phyloP scores from a whole-genome alignment of 176 grass and related monocot genomes.

The Hyparrhenia diplandra region DNA sequence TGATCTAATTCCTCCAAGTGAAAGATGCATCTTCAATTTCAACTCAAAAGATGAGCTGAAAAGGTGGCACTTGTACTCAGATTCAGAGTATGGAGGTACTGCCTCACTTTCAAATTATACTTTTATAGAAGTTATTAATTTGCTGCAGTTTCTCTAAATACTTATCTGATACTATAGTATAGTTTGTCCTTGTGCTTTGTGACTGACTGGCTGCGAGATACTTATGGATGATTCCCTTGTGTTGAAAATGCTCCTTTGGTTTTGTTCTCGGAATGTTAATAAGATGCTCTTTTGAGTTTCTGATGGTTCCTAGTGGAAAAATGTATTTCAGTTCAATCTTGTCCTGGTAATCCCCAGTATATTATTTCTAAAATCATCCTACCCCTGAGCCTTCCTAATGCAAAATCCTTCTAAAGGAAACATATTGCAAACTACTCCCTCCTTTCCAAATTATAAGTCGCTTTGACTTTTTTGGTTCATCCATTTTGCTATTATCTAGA shows the following conservation, averaged over 20 bases:
- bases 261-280: not conserved
- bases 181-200: not conserved
- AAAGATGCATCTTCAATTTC: conserved; percentile 80
- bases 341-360: not conserved
- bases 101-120: not conserved
- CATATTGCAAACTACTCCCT: not conserved
- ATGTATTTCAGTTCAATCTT: not conserved
- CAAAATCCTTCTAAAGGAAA: not conserved
- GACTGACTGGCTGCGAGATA: not conserved
- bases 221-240: not conserved
- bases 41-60: conserved; percentile 85
- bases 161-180: not conserved
- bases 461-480: too few species aligned
- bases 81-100: conserved; percentile 91
- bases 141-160: not conserved
- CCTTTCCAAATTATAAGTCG: too few species aligned
- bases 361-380: not conserved
- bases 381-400: not conserved
- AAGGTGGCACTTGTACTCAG: conserved; percentile 88
- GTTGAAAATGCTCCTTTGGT: not conserved
- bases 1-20: conserved; percentile 75
- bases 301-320: not conserved
- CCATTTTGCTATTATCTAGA: too few species aligned
- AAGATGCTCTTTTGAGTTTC: not conserved
- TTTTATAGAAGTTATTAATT: not conserved